Evolutionary conservation across 148 eudicot genomes (phyloP).

Genomic region (Beta vulgaris): DNA sequence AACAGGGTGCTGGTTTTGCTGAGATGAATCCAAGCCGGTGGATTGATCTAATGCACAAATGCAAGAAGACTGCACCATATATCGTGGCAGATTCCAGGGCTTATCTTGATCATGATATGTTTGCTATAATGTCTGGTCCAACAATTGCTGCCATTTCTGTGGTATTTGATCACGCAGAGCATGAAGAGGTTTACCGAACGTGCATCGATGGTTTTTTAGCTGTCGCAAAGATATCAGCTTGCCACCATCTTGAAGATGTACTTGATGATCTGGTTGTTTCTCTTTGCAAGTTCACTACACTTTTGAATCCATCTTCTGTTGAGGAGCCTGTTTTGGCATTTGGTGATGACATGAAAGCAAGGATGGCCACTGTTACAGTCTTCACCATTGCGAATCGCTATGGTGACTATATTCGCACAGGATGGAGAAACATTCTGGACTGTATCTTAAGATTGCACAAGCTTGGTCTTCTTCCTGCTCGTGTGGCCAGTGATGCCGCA

Average conservation of each 20-base stretch:
- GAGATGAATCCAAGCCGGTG: constrained; percentile 71
- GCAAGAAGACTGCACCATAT: constrained; percentile 62
- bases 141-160: constrained; percentile 95
- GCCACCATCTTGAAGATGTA: constrained; percentile 70
- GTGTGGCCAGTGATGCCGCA: constrained; percentile 76
- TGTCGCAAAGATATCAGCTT: constrained; percentile 80
- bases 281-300: constrained; percentile 84
- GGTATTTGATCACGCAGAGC: constrained; percentile 85
- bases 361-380: constrained; percentile 82
- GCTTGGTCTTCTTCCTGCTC: constrained; percentile 88
- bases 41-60: constrained; percentile 81
- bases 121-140: constrained; percentile 87
- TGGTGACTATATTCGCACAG: constrained; percentile 76
- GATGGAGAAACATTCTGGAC: constrained; percentile 85
- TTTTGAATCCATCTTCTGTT: constrained; percentile 61
- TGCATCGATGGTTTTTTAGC: constrained; percentile 89
- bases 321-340: constrained; percentile 82
- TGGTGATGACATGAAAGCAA: constrained; percentile 78
- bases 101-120: constrained; percentile 81
- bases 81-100: constrained; percentile 67
- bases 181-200: constrained; percentile 76
- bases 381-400: constrained; percentile 86
- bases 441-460: constrained; percentile 81
- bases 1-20: constrained; percentile 62
- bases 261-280: constrained; percentile 87